Conservation (phyloP, 1,284 basidiomycete genomes). For the Cronartium quercuum region DNA sequence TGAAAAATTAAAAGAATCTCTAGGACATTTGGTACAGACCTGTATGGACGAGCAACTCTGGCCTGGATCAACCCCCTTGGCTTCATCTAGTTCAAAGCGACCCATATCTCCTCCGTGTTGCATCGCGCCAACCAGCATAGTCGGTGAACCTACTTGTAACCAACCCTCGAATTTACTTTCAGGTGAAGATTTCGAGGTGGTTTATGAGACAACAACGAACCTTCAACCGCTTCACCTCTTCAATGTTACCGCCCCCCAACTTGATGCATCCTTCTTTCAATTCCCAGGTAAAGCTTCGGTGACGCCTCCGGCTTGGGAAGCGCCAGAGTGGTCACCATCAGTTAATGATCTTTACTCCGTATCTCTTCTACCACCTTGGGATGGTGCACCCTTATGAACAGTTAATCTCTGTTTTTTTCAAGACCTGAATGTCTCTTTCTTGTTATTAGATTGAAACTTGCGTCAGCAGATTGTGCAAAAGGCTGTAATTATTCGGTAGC, state of each 20-base stretch:
- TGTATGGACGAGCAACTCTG: constrained; percentile 1
- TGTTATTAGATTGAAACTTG: too few species aligned
- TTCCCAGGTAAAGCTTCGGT: background rate
- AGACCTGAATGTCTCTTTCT: too few species aligned
- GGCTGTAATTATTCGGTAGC: too few species aligned
- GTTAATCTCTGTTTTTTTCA: too few species aligned
- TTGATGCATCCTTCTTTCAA: constrained; percentile 1
- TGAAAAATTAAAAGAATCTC: background rate
- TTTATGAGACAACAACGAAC: background rate
- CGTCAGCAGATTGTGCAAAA: too few species aligned
- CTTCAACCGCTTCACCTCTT: background rate
- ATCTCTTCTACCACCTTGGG: too few species aligned
- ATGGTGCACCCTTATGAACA: too few species aligned
- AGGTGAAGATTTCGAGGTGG: background rate
- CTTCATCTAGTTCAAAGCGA: background rate
- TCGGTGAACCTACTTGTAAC: background rate
- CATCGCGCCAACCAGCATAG: background rate
- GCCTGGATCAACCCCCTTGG: background rate
- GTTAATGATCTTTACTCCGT: too few species aligned
- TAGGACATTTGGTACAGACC: background rate
- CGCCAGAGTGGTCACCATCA: too few species aligned
- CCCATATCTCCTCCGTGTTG: background rate
- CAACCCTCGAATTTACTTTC: background rate
- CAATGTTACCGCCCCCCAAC: background rate
- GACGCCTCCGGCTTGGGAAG: background rate